A percentile compares a stretch with the other conserved stretches of the same genome.
Conservation (phyloP, 441 rosid genomes). For the Raphanus hybrid region DNA sequence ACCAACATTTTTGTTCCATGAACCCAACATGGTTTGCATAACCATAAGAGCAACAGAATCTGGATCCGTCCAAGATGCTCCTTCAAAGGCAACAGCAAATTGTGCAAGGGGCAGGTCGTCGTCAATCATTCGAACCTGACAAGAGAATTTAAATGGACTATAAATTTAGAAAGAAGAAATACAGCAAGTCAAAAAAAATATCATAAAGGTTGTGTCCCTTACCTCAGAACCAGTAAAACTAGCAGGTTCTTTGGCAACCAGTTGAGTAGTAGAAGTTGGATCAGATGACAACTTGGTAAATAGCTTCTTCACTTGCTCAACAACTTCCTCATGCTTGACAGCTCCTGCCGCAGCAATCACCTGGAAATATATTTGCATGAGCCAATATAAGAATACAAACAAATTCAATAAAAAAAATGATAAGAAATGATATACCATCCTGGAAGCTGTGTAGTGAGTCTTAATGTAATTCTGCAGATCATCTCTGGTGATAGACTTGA, state of each 20-base stretch:
- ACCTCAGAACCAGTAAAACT: conserved; percentile 98
- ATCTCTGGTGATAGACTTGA: conserved; percentile 76
- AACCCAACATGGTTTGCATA: conserved; percentile 97
- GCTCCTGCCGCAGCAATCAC: conserved; percentile 97
- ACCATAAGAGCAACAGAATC: conserved; percentile 97
- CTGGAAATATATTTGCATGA: conserved; percentile 46
- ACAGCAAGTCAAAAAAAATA: background rate
- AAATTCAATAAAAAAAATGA: background rate
- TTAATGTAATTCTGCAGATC: conserved; percentile 85
- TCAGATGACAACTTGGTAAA: conserved; percentile 85
- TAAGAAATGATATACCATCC: conserved; percentile 65
- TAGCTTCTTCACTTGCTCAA: conserved; percentile 82
- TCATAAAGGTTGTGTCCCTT: conserved; percentile 25
- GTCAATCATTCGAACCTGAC: conserved; percentile 90
- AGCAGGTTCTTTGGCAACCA: conserved; percentile 84
- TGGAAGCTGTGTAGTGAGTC: conserved; percentile 97
- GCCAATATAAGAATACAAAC: conserved; percentile 20
- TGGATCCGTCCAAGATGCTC: conserved; percentile 99
- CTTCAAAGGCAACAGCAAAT: conserved; percentile 96
- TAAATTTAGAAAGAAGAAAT: conserved; percentile 19
- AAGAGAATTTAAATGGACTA: conserved; percentile 17
- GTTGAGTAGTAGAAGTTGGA: conserved; percentile 85
- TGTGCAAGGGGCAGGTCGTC: conserved; percentile 97
- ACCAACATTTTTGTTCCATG: conserved; percentile 85
- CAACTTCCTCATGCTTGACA: conserved; percentile 96